phyloP scores from a whole-genome alignment of 2,329 filamentous ascomycete species.

The Ophiocordyceps unilateralis region DNA sequence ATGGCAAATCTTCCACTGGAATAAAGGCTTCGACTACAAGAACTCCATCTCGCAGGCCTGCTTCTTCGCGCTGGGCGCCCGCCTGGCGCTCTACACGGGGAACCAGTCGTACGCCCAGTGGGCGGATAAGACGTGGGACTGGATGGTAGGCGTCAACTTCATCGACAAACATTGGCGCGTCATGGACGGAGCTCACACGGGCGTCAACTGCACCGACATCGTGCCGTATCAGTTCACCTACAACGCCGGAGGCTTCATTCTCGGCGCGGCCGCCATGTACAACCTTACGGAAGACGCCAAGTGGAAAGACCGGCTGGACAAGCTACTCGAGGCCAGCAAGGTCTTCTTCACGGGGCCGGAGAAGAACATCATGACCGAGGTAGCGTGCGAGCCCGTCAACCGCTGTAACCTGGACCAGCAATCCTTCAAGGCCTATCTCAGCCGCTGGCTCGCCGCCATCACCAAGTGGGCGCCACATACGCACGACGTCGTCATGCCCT shows the following conservation, averaged over 20 bases:
- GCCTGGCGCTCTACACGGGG: conserved; percentile 59
- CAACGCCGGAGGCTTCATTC: conserved; percentile 49
- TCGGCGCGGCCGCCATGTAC: conserved; percentile 52
- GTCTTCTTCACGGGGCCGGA: conserved; percentile 36
- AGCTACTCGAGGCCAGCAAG: conserved; percentile 33
- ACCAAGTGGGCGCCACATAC: conserved; percentile 48
- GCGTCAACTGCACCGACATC: conserved; percentile 37
- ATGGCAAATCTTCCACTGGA: conserved; percentile 76
- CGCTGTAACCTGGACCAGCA: conserved; percentile 45
- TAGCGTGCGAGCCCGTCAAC: conserved; percentile 44
- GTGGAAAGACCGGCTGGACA: conserved; percentile 42
- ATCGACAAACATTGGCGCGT: conserved; percentile 42
- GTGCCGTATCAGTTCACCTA: conserved; percentile 51
- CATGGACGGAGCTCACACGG: conserved; percentile 43
- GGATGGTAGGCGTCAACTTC: conserved; percentile 40
- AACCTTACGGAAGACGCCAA: conserved; percentile 35
- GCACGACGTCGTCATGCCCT: conserved; percentile 30
- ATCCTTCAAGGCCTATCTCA: conserved; percentile 47
- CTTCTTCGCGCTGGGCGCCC: conserved; percentile 46
- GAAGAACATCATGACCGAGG: conserved; percentile 44
- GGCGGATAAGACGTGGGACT: conserved; percentile 58
- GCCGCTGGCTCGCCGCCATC: conserved; percentile 42
- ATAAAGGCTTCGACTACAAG: conserved; percentile 67
- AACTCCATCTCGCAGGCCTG: conserved; percentile 46
- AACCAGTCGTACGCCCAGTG: conserved; percentile 64